Evolutionary conservation across 176 grass and related monocot species (phyloP).

Genomic region (Tillandsia fasciculata): DNA sequence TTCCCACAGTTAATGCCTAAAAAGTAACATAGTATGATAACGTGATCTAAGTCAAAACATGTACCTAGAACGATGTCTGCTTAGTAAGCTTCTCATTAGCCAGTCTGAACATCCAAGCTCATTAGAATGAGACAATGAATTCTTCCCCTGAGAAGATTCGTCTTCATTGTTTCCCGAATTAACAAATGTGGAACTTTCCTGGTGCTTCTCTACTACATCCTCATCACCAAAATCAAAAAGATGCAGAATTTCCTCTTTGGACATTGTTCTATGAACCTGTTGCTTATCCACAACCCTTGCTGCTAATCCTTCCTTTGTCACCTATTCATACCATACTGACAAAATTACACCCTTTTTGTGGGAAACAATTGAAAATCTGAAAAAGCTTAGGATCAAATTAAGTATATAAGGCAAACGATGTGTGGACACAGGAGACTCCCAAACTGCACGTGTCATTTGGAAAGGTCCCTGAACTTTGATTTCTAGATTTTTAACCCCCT

Average conservation of each 20-base stretch:
- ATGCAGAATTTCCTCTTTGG: constrained; percentile 95
- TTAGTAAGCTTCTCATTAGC: constrained; percentile 72
- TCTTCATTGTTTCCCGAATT: constrained; percentile 17
- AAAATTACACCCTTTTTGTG: constrained; percentile 1
- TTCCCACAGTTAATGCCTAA: background rate
- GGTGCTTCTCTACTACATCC: constrained; percentile 46
- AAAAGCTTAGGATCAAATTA: no score
- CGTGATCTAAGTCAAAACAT: constrained; percentile 19
- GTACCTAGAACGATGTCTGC: constrained; percentile 52
- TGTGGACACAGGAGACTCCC: no score
- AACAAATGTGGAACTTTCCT: constrained; percentile 18
- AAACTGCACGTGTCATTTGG: background rate
- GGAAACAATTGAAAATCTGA: background rate
- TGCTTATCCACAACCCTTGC: constrained; percentile 97
- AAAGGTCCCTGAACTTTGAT: background rate
- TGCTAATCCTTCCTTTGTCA: constrained; percentile 95
- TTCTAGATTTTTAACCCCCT: background rate
- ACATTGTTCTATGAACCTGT: constrained; percentile 94
- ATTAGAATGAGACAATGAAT: constrained; percentile 18
- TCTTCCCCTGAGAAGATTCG: constrained; percentile 17
- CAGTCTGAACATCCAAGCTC: constrained; percentile 36
- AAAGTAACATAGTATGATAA: background rate
- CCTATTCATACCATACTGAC: constrained; percentile 36
- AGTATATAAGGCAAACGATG: no score
- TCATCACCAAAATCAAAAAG: constrained; percentile 96